phyloP scores from a whole-genome alignment of 306 rosid species.

The Inga oerstediana region DNA sequence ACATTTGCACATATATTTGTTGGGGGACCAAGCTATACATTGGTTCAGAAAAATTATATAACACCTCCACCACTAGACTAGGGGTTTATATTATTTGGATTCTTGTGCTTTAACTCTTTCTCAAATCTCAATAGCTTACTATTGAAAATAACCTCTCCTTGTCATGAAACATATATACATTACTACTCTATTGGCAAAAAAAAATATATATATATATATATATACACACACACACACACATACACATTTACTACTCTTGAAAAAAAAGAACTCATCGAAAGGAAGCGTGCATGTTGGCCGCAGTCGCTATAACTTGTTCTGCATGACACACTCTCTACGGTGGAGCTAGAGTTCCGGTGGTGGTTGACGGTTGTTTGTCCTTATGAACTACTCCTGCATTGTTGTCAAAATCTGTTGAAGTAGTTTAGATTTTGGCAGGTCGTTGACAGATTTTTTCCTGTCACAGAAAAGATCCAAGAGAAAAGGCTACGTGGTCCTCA shows the following conservation, averaged over 20 bases:
- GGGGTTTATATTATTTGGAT: background rate
- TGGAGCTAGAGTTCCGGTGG: background rate
- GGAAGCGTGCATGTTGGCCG: background rate
- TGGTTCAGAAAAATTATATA: background rate
- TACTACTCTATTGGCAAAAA: too few species aligned
- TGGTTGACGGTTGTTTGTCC: background rate
- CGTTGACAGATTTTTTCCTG: background rate
- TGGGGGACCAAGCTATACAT: background rate
- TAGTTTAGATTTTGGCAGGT: background rate
- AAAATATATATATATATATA: too few species aligned
- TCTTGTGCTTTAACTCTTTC: background rate
- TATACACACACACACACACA: too few species aligned
- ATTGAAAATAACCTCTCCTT: background rate
- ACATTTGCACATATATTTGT: background rate
- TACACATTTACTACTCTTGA: too few species aligned
- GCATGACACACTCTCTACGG: background rate
- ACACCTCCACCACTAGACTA: background rate
- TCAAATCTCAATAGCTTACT: background rate
- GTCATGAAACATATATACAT: background rate
- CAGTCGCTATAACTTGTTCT: background rate
- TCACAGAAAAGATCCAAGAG: background rate
- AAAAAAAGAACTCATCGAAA: background rate
- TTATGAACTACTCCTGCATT: background rate
- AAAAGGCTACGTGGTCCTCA: background rate
- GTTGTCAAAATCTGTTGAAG: background rate